Base-by-base conservation (phyloP, 768 basidiomycete species). In the Guyanaporus albipodus region DNA sequence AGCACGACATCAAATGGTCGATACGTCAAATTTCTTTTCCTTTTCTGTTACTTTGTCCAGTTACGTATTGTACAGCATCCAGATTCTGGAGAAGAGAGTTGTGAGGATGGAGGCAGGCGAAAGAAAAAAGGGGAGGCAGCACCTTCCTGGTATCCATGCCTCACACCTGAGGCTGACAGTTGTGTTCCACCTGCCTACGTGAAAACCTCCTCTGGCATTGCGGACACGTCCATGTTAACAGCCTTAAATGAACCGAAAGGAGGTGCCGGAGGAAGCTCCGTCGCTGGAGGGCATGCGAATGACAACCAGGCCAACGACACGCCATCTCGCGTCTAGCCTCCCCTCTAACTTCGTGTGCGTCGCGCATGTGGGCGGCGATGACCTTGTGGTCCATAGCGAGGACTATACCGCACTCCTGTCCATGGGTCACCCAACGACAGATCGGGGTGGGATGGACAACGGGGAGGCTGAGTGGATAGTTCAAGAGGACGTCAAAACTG, bases 161-260 rank as follows among this genome's bases (percentile, higher is more conserved):
- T n/a, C n/a, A n/a, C n/a, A n/a, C n/a, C 12, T n/a, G 6, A 11
- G 4, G 7, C 7, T 26, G 21, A n/a, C 48, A 50, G 1, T 14
- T 8, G n/a, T 52, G 50, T 14, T 5, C 7, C 2, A 27, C 50
- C 19, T 37, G 17, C 32, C 7, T 42, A 12, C 50, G 29, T 18
- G 50, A 12, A 22, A 52, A 50, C 5, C 26, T 38, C 18, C 6
- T 42, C 2, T 8, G 21, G 8, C 50, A 52, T 4, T 21, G 26
- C 17, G 50, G 50, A 17, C 50, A 52, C 4, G 18, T 50, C 50
- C 50, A 52, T 37, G 18, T 43, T 21, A 52, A 23, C 8, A 51
- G 15, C 5, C 22, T 6, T 1, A 42, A 14, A 8, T 51, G 50
- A 2, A 38, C 18, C 0, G 47, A 38, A 17, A 50, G 18, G 1